Evolutionary conservation across 768 basidiomycete species (phyloP).

Genomic region (Hygrocybe coccinea): DNA sequence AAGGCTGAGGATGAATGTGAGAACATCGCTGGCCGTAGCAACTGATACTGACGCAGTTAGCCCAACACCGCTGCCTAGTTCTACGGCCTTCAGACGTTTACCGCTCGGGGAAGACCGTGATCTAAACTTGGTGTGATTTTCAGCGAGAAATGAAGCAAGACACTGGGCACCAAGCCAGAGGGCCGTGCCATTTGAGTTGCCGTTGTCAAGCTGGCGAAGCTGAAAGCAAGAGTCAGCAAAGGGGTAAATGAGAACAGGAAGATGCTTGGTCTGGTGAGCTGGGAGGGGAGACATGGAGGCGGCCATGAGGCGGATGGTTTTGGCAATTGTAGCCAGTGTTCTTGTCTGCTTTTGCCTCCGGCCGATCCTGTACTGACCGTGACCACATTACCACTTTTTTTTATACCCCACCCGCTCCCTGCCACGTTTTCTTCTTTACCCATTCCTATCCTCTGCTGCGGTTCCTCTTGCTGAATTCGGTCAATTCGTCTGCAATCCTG

Average conservation of each 20-base stretch:
- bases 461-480: too few species aligned
- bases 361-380: too few species aligned
- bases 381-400: too few species aligned
- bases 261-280: slow-evolving; percentile 63
- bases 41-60: slow-evolving; percentile 57
- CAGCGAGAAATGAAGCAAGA: slow-evolving; percentile 56
- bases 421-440: background rate
- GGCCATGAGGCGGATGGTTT: slow-evolving; percentile 19
- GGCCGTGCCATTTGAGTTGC: slow-evolving; percentile 70
- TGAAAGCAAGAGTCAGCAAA: slow-evolving; percentile 36
- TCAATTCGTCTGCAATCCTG: too few species aligned
- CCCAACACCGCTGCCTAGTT: slow-evolving; percentile 81
- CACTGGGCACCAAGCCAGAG: slow-evolving; percentile 83
- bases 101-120: slow-evolving; percentile 10
- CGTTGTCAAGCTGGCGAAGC: slow-evolving; percentile 57
- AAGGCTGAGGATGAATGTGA: slow-evolving; percentile 39
- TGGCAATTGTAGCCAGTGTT: too few species aligned
- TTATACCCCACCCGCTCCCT: too few species aligned
- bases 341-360: too few species aligned
- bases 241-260: slow-evolving; percentile 44
- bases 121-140: slow-evolving; percentile 29
- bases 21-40: slow-evolving; percentile 7
- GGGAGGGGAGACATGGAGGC: slow-evolving; percentile 31
- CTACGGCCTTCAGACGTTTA: slow-evolving; percentile 48
- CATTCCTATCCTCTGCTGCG: background rate